Evolutionary conservation across 257 asterid species (phyloP), one percentile per base, ranked within the genome.

Genomic region (Coffea canephora): DNA sequence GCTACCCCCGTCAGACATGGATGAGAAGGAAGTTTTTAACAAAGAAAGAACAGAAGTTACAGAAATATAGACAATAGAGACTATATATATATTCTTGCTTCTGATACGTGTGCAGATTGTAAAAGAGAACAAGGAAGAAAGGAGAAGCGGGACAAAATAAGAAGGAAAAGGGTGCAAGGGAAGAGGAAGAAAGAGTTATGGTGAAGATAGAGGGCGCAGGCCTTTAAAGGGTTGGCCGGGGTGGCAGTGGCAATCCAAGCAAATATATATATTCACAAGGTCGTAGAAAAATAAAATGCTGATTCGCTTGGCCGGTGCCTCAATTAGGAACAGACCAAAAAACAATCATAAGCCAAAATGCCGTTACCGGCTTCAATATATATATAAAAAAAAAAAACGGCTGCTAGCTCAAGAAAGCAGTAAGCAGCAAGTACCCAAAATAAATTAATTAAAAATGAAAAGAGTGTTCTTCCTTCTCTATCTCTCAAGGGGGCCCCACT

Each of bases 301-400:
- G 76, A 77, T 82, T 82, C 39, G 69, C 41, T 59, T 84, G 81
- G 85, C 73, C 76, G 57, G 59, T 76, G 62, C 49, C 45, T 66
- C 69, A 48, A 48, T 49, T 8, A 50, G 77, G 83, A 79, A 87
- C 68, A 78, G 71, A 87, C 85, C 88, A 89, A 90, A 86, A 84
- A 71, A 87, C 84, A 88, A 88, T 88, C 87, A 89, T 88, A 84
- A 83, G 88, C 86, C 84, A 77, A 83, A 85, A 84, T 84, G 85
- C 88, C 88, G 92, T 89, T 87, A 85, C 88, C 49, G 74, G 83
- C 90, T 89, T 89, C 85, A 78, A 69, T 84, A 84, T 88, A 27
- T 27, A 27, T 27, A 27, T 27, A 27, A 0, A 31, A 31, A 31
- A 31, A 84, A 79, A 80, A 82, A 84, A 78, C 76, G 80, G 80